A percentile compares a stretch with the other conserved stretches of the same genome.
phyloP scores from a whole-genome alignment of 2,329 filamentous ascomycete genomes.

The Septoria linicola region DNA sequence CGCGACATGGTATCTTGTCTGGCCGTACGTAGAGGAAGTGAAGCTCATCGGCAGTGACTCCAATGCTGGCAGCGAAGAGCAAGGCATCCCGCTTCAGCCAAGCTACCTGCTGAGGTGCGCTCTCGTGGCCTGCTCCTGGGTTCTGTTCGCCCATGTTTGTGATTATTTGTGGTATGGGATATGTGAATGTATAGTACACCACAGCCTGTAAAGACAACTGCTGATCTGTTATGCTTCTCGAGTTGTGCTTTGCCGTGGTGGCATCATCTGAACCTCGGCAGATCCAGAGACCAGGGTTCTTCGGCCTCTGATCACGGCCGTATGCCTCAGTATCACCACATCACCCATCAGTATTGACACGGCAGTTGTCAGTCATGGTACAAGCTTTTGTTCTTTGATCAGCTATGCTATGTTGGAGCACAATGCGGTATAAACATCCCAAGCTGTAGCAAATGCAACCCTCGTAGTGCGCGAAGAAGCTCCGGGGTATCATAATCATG shows the following conservation, averaged over 20 bases:
- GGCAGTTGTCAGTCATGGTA: constrained; percentile 2
- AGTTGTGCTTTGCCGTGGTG: background rate
- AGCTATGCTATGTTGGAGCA: too few relatives aligned
- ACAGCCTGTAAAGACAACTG: background rate
- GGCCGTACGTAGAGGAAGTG: constrained; percentile 94
- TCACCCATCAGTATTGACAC: constrained; percentile 2
- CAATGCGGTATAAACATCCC: too few relatives aligned
- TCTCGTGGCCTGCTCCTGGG: constrained; percentile 72
- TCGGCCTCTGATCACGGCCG: constrained; percentile 2
- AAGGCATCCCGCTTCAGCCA: constrained; percentile 73
- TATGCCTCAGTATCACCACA: background rate
- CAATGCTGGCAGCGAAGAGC: constrained; percentile 88
- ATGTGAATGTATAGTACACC: background rate
- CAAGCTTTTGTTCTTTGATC: too few relatives aligned
- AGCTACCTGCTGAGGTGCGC: constrained; percentile 69
- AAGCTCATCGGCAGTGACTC: constrained; percentile 79
- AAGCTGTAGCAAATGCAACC: background rate
- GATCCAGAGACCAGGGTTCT: background rate
- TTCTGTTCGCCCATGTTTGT: constrained; percentile 23
- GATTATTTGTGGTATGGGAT: background rate
- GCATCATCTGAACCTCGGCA: constrained; percentile 6
- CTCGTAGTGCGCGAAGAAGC: background rate
- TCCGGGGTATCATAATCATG: background rate
- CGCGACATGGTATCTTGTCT: too few relatives aligned
- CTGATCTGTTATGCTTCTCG: background rate